These are phyloP conservation scores for Arthrinium phaeospermum DNA, from an alignment of 2,329 filamentous ascomycete genomes.

Conservation along the genomic window DNA sequence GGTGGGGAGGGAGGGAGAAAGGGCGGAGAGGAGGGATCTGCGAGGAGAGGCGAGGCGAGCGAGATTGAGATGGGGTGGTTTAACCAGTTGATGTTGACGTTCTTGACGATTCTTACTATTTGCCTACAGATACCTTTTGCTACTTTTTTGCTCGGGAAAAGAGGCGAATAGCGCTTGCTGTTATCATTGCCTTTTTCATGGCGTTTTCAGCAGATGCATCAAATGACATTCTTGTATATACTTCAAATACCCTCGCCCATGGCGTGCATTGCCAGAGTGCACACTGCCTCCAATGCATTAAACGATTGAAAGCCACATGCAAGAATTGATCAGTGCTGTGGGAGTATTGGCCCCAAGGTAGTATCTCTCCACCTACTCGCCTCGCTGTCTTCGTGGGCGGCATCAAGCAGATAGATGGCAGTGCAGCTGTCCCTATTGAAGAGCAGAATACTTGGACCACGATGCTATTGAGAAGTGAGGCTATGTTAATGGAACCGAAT, in stretches of 20 bases:
- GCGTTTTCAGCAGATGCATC: background rate
- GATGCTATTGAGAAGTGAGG: too few relatives aligned
- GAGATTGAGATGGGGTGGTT: background rate
- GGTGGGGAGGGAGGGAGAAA: background rate
- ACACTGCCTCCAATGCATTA: background rate
- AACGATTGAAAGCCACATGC: background rate
- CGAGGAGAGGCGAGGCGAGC: background rate
- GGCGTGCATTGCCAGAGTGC: background rate
- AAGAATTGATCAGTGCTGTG: background rate
- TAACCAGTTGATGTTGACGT: background rate
- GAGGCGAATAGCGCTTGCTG: background rate
- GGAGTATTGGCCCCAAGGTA: background rate
- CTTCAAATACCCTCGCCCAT: background rate
- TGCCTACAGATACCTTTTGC: background rate
- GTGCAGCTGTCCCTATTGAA: too few relatives aligned
- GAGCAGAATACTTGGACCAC: too few relatives aligned
- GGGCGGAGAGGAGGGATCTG: background rate
- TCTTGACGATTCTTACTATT: background rate
- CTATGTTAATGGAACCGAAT: background rate
- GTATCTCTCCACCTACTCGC: background rate
- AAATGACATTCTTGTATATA: constrained; percentile 8
- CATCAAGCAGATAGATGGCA: background rate
- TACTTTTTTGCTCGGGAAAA: background rate
- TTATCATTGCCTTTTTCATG: background rate
- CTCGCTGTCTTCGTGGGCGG: background rate